phyloP scores from a whole-genome alignment of 1,139 yeast genomes.

The Kurtzmaniella quercitrusa region DNA sequence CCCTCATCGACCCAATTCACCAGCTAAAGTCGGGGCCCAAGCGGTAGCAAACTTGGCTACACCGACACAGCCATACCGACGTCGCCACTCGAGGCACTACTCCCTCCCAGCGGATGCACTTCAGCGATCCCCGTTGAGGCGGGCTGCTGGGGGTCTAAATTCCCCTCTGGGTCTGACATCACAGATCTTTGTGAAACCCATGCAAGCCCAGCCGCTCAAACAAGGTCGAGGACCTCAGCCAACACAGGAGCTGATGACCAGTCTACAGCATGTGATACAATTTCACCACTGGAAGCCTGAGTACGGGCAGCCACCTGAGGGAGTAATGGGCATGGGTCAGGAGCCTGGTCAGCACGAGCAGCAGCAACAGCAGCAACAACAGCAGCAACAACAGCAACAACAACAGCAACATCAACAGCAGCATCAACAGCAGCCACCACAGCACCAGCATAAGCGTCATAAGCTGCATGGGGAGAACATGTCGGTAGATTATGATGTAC shows the following conservation, averaged over 20 bases:
- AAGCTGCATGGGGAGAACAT: slow-evolving; percentile 14
- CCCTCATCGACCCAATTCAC: slow-evolving; percentile 49
- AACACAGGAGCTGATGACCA: slow-evolving; percentile 47
- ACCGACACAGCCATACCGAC: slow-evolving; percentile 29
- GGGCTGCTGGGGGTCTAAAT: slow-evolving; percentile 4
- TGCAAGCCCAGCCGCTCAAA: slow-evolving; percentile 43
- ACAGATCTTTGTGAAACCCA: slow-evolving; percentile 42
- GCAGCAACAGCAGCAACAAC: slow-evolving; percentile 2
- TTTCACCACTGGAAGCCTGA: slow-evolving; percentile 54
- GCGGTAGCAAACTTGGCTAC: slow-evolving; percentile 56
- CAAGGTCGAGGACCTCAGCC: slow-evolving; percentile 33
- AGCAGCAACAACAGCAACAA: slow-evolving; percentile 6
- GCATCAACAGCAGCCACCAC: neutral
- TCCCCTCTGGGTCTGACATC: slow-evolving; percentile 27
- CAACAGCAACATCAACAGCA: slow-evolving; percentile 4
- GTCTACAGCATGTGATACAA: slow-evolving; percentile 49
- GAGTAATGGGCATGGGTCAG: slow-evolving; percentile 13
- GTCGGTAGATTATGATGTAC: slow-evolving; percentile 7
- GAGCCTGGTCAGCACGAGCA: slow-evolving; percentile 4
- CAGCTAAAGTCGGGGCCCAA: slow-evolving; percentile 69
- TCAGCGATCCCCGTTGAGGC: slow-evolving; percentile 7
- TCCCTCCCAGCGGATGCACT: slow-evolving; percentile 37
- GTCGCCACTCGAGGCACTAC: slow-evolving; percentile 38
- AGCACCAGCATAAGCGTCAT: slow-evolving; percentile 18
- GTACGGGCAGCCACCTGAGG: slow-evolving; percentile 8